These are phyloP conservation scores for Hypericum perforatum DNA, from an alignment of 345 rosid species.

Conservation along the genomic window DNA sequence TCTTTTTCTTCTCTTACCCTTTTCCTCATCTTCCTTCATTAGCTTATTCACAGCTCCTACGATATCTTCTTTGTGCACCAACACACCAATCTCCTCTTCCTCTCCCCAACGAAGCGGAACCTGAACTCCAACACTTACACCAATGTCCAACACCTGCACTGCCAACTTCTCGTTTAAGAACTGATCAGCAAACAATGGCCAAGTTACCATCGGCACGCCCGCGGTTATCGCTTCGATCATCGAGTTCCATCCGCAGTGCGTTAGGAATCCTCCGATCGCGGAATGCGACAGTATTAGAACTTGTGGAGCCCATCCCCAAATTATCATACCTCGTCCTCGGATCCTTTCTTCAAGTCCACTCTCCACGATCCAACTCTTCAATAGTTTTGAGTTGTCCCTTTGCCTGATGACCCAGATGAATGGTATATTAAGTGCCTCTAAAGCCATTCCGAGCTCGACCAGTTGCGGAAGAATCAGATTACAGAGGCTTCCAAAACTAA, in stretches of 20 bases:
- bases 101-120: constrained; percentile 7
- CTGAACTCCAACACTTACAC: constrained; percentile 18
- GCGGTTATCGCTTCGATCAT: constrained; percentile 18
- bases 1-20: constrained; percentile 16
- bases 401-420: constrained; percentile 21
- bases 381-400: neutral
- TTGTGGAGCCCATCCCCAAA: constrained; percentile 33
- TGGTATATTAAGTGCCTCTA: constrained; percentile 6
- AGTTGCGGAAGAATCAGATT: neutral
- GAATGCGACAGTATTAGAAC: constrained; percentile 26
- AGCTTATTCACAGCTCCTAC: constrained; percentile 10
- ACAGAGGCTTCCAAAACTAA: constrained; percentile 5
- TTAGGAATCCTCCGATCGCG: constrained; percentile 24
- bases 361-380: constrained; percentile 14
- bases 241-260: constrained; percentile 35
- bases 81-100: constrained; percentile 17
- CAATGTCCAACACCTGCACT: constrained; percentile 16
- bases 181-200: constrained; percentile 28
- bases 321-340: constrained; percentile 17
- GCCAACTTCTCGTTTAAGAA: constrained; percentile 22
- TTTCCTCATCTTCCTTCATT: constrained; percentile 18
- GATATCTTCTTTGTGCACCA: constrained; percentile 18
- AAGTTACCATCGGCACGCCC: constrained; percentile 22
- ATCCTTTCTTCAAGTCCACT: constrained; percentile 14
- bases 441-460: constrained; percentile 1